A percentile compares a stretch with the other conserved stretches of the same genome.
Conservation (phyloP, 768 basidiomycete genomes). For the Piloderma croceum region DNA sequence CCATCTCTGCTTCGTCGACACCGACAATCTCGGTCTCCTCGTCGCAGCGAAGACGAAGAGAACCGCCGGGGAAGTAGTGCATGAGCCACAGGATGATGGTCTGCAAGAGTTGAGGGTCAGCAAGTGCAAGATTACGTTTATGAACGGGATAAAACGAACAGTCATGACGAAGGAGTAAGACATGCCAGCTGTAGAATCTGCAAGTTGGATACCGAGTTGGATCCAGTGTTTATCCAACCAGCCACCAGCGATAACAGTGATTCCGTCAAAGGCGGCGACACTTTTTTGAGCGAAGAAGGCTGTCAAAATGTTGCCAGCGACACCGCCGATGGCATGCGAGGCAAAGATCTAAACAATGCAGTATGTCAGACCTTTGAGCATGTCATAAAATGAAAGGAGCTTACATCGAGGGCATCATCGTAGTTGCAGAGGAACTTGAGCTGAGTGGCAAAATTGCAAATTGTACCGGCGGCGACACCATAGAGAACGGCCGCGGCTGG, state of each 20-base stretch:
- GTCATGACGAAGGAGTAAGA: constrained; percentile 74
- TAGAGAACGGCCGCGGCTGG: constrained; percentile 45
- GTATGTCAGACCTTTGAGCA: constrained; percentile 1
- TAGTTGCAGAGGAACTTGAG: constrained; percentile 47
- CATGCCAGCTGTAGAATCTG: constrained; percentile 61
- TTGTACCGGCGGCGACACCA: constrained; percentile 42
- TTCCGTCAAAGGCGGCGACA: constrained; percentile 77
- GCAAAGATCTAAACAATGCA: constrained; percentile 69
- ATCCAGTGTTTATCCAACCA: constrained; percentile 81
- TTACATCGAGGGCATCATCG: constrained; percentile 39
- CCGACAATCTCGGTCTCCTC: constrained; percentile 75
- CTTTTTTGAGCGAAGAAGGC: constrained; percentile 81
- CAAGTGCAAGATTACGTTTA: background rate
- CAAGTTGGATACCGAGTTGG: constrained; percentile 84
- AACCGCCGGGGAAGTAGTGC: constrained; percentile 82
- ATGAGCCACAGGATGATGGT: constrained; percentile 83
- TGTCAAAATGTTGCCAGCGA: constrained; percentile 80
- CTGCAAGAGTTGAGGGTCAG: constrained; percentile 25
- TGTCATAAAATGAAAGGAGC: constrained; percentile 5
- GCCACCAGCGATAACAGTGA: constrained; percentile 62
- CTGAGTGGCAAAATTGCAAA: constrained; percentile 57
- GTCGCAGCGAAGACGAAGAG: constrained; percentile 60
- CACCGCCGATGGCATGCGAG: constrained; percentile 70
- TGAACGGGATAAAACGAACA: constrained; percentile 32
- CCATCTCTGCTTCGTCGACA: constrained; percentile 86